Percentiles rank a stretch among this genome's conserved stretches.
Conservation (phyloP, 2,329 filamentous ascomycete genomes). For the Nemania serpens region DNA sequence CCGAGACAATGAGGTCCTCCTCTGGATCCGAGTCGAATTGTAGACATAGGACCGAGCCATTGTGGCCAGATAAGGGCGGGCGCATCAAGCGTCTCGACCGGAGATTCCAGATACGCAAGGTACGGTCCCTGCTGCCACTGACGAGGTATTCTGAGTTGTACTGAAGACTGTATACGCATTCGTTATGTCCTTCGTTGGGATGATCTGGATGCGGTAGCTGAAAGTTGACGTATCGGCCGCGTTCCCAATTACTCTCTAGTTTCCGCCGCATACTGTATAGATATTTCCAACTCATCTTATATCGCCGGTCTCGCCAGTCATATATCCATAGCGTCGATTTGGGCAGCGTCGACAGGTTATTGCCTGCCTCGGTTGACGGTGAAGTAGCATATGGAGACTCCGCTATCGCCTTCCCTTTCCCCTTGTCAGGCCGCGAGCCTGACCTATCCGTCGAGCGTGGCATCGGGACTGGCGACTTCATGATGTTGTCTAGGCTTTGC, state of each 20-base stretch:
- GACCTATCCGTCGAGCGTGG: conserved; percentile 37
- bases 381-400: conserved; percentile 24
- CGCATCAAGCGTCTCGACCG: conserved; percentile 77
- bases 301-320: conserved; percentile 52
- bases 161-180: conserved; percentile 95
- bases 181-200: conserved; percentile 80
- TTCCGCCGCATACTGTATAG: conserved; percentile 85
- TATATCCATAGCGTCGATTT: conserved; percentile 57
- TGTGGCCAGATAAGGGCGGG: conserved; percentile 75
- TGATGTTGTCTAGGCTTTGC: conserved; percentile 41
- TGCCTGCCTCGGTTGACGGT: conserved; percentile 14
- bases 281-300: conserved; percentile 88
- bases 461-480: conserved; percentile 43
- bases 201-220: conserved; percentile 85
- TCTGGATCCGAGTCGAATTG: conserved; percentile 90
- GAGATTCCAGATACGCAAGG: conserved; percentile 88
- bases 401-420: conserved; percentile 45
- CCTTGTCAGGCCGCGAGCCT: conserved; percentile 35
- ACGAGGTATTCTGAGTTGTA: conserved; percentile 85
- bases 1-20: conserved; percentile 92
- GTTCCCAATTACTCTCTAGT: conserved; percentile 90
- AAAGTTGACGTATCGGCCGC: conserved; percentile 81
- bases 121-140: conserved; percentile 88
- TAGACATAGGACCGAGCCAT: conserved; percentile 86
- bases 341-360: conserved; percentile 38